Evolutionary conservation across 345 rosid genomes (phyloP).

Genomic region (Jatropha curcas): DNA sequence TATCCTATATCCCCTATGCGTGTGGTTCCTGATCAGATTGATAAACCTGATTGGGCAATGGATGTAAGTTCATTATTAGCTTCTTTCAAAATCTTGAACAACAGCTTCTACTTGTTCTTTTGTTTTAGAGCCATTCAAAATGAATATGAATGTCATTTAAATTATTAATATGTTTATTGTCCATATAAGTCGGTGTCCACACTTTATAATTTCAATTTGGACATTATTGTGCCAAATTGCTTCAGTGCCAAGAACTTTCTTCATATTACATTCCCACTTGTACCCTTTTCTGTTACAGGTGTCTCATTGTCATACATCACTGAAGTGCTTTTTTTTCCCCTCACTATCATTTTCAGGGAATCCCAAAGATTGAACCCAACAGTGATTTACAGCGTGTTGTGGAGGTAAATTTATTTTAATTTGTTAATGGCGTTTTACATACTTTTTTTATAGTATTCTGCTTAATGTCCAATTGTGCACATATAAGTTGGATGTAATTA

Average conservation of each 20-base stretch:
- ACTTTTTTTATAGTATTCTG: background rate
- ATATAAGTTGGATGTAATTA: background rate
- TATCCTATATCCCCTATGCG: conserved; percentile 71
- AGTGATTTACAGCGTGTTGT: conserved; percentile 84
- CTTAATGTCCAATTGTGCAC: background rate
- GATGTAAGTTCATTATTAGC: conserved; percentile 54
- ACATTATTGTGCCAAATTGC: background rate
- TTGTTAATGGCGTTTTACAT: background rate
- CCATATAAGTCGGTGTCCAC: background rate
- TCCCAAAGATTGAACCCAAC: conserved; percentile 79
- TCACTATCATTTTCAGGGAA: conserved; percentile 51
- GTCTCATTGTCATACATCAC: background rate
- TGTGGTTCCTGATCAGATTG: conserved; percentile 62
- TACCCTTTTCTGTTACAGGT: background rate
- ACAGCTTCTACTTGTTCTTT: background rate
- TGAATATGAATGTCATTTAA: background rate
- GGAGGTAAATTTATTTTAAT: conserved; percentile 52
- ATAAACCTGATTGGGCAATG: conserved; percentile 86
- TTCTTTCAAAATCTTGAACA: background rate
- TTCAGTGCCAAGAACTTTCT: background rate
- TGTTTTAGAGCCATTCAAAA: background rate
- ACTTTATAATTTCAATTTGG: background rate
- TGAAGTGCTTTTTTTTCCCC: background rate
- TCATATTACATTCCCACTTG: background rate
- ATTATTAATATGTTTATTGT: background rate